These are phyloP conservation scores for Allodekkera sacchari DNA, from an alignment of 805 yeast species.

Conservation along the genomic window DNA sequence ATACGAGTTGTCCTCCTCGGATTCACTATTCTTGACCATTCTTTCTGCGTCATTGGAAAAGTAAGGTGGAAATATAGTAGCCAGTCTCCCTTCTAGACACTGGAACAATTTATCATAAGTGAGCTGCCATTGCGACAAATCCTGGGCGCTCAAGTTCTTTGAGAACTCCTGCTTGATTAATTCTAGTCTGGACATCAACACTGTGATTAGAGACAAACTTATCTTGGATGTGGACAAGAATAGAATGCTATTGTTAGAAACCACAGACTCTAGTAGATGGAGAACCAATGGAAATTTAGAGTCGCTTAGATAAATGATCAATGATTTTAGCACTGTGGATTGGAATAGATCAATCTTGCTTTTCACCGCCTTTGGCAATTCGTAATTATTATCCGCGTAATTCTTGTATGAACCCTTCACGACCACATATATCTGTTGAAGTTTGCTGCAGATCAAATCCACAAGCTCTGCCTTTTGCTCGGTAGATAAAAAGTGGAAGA, in stretches of 20 bases:
- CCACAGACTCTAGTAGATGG: constrained; percentile 60
- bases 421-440: constrained; percentile 72
- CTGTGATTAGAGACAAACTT: constrained; percentile 81
- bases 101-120: constrained; percentile 79
- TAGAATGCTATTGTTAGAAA: constrained; percentile 63
- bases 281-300: constrained; percentile 73
- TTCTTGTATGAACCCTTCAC: constrained; percentile 72
- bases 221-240: constrained; percentile 64
- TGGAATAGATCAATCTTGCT: constrained; percentile 73
- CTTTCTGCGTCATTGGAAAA: constrained; percentile 23
- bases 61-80: constrained; percentile 74
- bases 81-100: constrained; percentile 67
- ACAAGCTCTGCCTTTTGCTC: constrained; percentile 72
- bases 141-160: constrained; percentile 40
- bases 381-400: constrained; percentile 33
- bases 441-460: constrained; percentile 69
- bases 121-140: constrained; percentile 62
- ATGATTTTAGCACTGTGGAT: constrained; percentile 69
- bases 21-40: constrained; percentile 27
- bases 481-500: constrained; percentile 70
- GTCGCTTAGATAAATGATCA: constrained; percentile 78
- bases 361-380: constrained; percentile 43
- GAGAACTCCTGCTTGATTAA: constrained; percentile 75
- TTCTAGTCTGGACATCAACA: constrained; percentile 87
- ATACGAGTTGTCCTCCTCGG: constrained; percentile 60